These are phyloP conservation scores for Lentinula lateritia DNA, from an alignment of 768 basidiomycete species.

Conservation along the genomic window DNA sequence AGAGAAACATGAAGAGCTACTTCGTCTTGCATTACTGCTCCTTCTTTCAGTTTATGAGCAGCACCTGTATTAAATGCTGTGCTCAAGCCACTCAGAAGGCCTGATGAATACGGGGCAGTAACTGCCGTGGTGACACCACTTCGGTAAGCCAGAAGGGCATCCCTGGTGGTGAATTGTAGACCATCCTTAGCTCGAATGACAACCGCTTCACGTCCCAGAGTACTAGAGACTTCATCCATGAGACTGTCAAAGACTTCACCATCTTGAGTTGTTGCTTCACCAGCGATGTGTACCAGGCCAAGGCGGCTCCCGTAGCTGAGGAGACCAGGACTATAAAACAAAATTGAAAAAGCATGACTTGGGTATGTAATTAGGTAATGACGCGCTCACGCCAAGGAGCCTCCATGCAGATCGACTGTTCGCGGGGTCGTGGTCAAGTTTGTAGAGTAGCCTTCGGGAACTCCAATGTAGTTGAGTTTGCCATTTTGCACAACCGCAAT, in stretches of 20 bases:
- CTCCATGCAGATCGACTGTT: conserved; percentile 60
- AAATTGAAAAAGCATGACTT: conserved; percentile 16
- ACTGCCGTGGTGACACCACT: conserved; percentile 61
- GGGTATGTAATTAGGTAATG: background rate
- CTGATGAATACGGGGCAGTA: conserved; percentile 42
- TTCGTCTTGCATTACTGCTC: conserved; percentile 54
- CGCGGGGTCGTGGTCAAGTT: conserved; percentile 12
- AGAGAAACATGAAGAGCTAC: conserved; percentile 61
- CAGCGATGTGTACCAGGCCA: conserved; percentile 60
- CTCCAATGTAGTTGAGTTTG: conserved; percentile 39
- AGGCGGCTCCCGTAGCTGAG: conserved; percentile 56
- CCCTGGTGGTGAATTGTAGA: conserved; percentile 25
- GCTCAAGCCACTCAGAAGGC: conserved; percentile 53
- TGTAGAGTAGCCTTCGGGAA: background rate
- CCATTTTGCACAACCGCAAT: conserved; percentile 53
- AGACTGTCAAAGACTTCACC: conserved; percentile 48
- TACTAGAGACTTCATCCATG: conserved; percentile 29
- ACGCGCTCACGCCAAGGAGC: conserved; percentile 53
- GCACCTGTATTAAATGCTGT: conserved; percentile 54
- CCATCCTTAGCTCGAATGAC: conserved; percentile 65
- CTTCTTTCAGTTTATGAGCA: conserved; percentile 46
- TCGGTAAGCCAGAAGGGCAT: conserved; percentile 44
- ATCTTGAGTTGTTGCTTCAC: conserved; percentile 55
- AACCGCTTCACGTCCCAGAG: conserved; percentile 36
- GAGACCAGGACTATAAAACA: conserved; percentile 46